Evolutionary conservation across 495 filamentous ascomycete genomes (phyloP).

Genomic region (Neurospora sp.): DNA sequence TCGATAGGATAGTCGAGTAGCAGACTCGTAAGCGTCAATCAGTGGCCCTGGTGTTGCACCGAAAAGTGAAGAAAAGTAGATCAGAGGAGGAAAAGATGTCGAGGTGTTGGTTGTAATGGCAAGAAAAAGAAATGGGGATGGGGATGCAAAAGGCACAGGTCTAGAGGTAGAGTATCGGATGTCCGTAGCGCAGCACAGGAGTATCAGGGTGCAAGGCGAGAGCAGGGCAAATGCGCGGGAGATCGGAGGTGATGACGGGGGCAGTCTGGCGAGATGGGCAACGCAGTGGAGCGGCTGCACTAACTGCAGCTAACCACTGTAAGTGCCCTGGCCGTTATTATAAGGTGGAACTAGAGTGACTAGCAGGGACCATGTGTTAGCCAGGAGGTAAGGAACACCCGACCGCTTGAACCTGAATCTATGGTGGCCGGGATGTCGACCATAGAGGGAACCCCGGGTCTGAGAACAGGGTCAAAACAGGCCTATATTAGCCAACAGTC

Average conservation of each 20-base stretch:
- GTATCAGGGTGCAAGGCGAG: neutral
- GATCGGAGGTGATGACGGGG: neutral
- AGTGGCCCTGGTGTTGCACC: neutral
- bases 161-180: neutral
- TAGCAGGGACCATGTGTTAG: neutral
- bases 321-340: neutral
- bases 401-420: neutral
- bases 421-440: neutral
- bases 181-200: neutral
- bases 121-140: neutral
- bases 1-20: neutral
- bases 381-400: neutral
- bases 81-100: neutral
- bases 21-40: neutral
- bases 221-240: neutral
- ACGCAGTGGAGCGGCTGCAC: neutral
- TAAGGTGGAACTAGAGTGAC: neutral
- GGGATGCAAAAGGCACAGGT: neutral
- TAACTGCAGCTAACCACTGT: neutral
- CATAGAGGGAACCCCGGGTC: too few relatives aligned
- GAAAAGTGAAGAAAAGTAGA: neutral
- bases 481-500: too few relatives aligned
- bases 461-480: too few relatives aligned
- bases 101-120: neutral
- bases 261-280: neutral